phyloP scores from a whole-genome alignment of 306 rosid genomes.

The Cicer bijugum region DNA sequence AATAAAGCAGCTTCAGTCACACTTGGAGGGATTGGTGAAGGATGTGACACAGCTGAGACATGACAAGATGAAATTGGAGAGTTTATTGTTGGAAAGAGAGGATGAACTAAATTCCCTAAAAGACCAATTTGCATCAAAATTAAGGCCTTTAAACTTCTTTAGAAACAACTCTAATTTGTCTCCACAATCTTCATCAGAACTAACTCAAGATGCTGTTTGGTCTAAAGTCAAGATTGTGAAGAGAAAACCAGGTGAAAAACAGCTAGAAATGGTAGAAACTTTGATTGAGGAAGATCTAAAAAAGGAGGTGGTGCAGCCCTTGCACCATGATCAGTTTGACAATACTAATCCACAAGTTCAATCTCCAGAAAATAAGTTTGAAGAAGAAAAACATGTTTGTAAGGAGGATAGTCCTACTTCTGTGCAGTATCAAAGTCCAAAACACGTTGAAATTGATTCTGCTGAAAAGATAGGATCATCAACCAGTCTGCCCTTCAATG shows the following conservation, averaged over 20 bases:
- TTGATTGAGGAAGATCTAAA: constrained; percentile 50
- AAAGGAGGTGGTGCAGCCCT: constrained; percentile 37
- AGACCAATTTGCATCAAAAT: constrained; percentile 64
- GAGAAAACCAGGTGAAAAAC: constrained; percentile 57
- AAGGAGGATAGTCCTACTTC: constrained; percentile 40
- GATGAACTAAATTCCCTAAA: constrained; percentile 65
- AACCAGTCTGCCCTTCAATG: constrained; percentile 47
- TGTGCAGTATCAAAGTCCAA: constrained; percentile 42
- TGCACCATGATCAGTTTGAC: constrained; percentile 21
- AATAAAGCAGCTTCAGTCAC: constrained; percentile 76
- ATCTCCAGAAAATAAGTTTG: constrained; percentile 47
- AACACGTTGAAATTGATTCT: constrained; percentile 39
- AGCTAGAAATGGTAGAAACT: constrained; percentile 54
- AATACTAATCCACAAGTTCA: constrained; percentile 45
- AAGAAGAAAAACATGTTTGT: constrained; percentile 46
- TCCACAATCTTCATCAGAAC: constrained; percentile 53
- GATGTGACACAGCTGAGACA: constrained; percentile 78
- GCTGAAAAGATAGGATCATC: constrained; percentile 48
- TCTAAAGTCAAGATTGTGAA: constrained; percentile 54
- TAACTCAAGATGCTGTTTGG: constrained; percentile 52
- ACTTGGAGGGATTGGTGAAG: constrained; percentile 67
- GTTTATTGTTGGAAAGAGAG: constrained; percentile 64
- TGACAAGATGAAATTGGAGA: constrained; percentile 67
- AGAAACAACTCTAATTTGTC: constrained; percentile 46
- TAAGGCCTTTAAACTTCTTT: constrained; percentile 49